Conservation (phyloP, 106 monocot genomes). For the Dendrobium huoshanense region DNA sequence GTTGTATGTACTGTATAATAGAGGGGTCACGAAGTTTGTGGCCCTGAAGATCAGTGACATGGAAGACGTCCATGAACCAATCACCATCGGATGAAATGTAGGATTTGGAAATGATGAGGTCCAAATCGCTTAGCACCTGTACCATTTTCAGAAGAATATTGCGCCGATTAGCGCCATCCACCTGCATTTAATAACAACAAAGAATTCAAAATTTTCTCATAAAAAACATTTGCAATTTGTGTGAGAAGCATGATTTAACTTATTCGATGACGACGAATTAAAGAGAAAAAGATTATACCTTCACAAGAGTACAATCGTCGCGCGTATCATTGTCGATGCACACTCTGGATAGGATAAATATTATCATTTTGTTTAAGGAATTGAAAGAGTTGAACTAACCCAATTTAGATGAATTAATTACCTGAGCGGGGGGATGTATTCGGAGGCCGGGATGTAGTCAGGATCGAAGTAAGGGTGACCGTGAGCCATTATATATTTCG, state of each 20-base stretch:
- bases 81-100: constrained; percentile 28
- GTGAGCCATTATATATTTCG: too few species aligned
- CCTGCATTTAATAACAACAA: neutral
- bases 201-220: too few species aligned
- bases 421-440: constrained; percentile 22
- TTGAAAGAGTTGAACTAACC: too few species aligned
- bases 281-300: constrained; percentile 12
- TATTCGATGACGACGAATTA: neutral
- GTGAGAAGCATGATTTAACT: too few species aligned
- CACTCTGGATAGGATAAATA: constrained; percentile 24
- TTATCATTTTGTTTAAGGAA: too few species aligned
- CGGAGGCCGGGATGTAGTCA: constrained; percentile 22
- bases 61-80: constrained; percentile 57
- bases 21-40: constrained; percentile 35
- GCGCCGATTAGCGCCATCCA: constrained; percentile 6
- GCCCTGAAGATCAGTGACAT: constrained; percentile 43
- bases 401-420: neutral
- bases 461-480: constrained; percentile 32
- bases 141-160: constrained; percentile 4
- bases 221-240: too few species aligned
- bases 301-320: constrained; percentile 52
- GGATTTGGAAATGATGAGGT: constrained; percentile 23
- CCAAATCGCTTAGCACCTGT: constrained; percentile 7
- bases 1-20: constrained; percentile 34
- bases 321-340: constrained; percentile 52